Percentiles rank a stretch among this genome's conserved stretches.
phyloP scores from a whole-genome alignment of 257 asterid species.

The Henckelia pumila region DNA sequence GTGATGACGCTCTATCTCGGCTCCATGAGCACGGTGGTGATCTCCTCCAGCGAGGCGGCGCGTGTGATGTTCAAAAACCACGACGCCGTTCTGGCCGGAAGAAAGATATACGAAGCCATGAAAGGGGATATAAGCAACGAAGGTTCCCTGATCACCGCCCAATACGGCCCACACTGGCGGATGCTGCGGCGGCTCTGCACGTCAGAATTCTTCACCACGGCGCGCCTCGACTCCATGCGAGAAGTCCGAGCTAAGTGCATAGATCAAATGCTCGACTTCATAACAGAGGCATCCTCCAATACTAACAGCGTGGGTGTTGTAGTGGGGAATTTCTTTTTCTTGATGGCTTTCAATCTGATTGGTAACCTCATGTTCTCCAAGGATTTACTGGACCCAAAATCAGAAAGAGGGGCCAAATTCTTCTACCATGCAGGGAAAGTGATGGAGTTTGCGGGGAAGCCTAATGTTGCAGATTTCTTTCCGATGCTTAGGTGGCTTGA shows the following conservation, averaged over 20 bases:
- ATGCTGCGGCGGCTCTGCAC: constrained; percentile 56
- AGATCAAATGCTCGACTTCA: constrained; percentile 41
- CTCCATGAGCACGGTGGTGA: constrained; percentile 61
- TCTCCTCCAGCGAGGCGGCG: constrained; percentile 58
- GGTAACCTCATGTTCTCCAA: constrained; percentile 71
- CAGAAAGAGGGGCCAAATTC: constrained; percentile 60
- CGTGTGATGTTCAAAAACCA: constrained; percentile 67
- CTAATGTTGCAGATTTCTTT: constrained; percentile 58
- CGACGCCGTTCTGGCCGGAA: constrained; percentile 56
- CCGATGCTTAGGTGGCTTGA: constrained; percentile 50
- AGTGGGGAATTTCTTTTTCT: constrained; percentile 53
- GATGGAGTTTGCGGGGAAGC: constrained; percentile 58
- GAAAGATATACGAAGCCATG: constrained; percentile 70
- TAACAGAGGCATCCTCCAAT: constrained; percentile 26
- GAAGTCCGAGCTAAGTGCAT: constrained; percentile 45
- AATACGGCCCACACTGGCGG: constrained; percentile 75
- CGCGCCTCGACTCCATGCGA: constrained; percentile 46
- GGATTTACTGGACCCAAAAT: constrained; percentile 49
- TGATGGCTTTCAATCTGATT: constrained; percentile 66
- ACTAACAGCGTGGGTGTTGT: constrained; percentile 27
- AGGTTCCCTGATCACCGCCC: constrained; percentile 76
- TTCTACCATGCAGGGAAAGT: constrained; percentile 63
- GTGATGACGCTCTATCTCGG: constrained; percentile 66
- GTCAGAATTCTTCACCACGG: constrained; percentile 53
- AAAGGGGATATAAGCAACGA: constrained; percentile 58